Conservation (phyloP, 2,329 filamentous ascomycete genomes). For the Fusarium sp. region DNA sequence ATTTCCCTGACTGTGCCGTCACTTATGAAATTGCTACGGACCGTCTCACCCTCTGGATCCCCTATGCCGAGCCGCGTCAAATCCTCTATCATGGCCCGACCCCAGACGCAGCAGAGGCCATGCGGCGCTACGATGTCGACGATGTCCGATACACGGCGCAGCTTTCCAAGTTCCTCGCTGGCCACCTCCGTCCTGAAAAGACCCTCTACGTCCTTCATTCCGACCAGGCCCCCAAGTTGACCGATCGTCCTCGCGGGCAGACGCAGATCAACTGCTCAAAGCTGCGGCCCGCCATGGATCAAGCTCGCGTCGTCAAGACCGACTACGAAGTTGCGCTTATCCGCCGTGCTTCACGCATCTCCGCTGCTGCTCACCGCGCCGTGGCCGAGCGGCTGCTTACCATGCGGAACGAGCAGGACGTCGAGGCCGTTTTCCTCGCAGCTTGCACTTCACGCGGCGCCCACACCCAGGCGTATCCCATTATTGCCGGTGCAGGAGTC, state of each 20-base stretch:
- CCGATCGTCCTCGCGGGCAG: conserved; percentile 51
- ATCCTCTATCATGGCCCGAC: conserved; percentile 71
- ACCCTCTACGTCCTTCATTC: conserved; percentile 58
- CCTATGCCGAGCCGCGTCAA: conserved; percentile 68
- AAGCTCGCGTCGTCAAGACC: conserved; percentile 82
- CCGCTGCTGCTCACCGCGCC: conserved; percentile 76
- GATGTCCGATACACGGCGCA: conserved; percentile 69
- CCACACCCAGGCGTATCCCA: conserved; percentile 81
- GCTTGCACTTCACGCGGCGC: conserved; percentile 77
- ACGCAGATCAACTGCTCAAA: conserved; percentile 58
- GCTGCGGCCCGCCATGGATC: conserved; percentile 78
- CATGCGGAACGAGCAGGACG: conserved; percentile 80
- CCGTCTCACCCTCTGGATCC: conserved; percentile 76
- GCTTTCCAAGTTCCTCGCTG: conserved; percentile 57
- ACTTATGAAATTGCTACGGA: conserved; percentile 69
- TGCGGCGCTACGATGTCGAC: conserved; percentile 73
- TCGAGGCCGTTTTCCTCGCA: conserved; percentile 80
- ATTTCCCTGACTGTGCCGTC: conserved; percentile 63
- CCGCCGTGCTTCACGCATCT: conserved; percentile 81
- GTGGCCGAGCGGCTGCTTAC: conserved; percentile 71
- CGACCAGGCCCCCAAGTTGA: conserved; percentile 51
- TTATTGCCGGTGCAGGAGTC: conserved; percentile 86
- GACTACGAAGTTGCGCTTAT: conserved; percentile 87
- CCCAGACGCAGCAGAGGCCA: conserved; percentile 68
- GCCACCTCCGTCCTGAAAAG: conserved; percentile 53